Base-by-base conservation (phyloP, 768 basidiomycete species). In the Trametes cinnabarina region DNA sequence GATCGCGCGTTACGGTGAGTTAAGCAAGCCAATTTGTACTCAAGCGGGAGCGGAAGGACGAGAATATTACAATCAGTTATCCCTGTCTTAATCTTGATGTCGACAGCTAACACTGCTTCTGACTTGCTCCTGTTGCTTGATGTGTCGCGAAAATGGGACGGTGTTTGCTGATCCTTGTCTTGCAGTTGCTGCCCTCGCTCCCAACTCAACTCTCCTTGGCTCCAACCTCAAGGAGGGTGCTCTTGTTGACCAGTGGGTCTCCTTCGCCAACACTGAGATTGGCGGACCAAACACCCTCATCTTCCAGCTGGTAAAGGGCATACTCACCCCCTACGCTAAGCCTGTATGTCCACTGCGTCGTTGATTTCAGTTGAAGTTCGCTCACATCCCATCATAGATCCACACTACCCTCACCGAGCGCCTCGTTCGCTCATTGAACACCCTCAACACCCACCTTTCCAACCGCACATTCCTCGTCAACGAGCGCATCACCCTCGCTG, bases 401-500 rank as follows among this genome's bases (percentile, higher is more conserved):
- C 90, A 92, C 74, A 82, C 70, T 47, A 47, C 61, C 44, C 69
- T 83, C 55, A 64, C 74, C 15, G 86, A 89, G 46, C 80, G 79
- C 34, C 79, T 86, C 67, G 61, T 73, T 40, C 79, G 82, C 44
- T 74, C 83, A 19, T 78, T 97, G 48, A 75, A 75, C 39, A 85
- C 84, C 62, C 78, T 98, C 55, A 84, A 99, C 63, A 72, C 75
- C 32, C 82, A 90, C 77, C 85, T 99, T 66, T 70, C 78, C 47
- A 79, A 83, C 56, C 85, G 82, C 69, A 99, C 96, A 44, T 98
- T 86, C 83, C 82, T 98, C 67, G 94, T 94, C 54, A 88, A 87
- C 63, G 92, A 99, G 71, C 91, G 96, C 68, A 89, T 98, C 80
- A 92, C 94, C 61, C 81, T 96, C 46, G 97, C 94, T 62, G 97